These are phyloP conservation scores for Amyloporia xantha DNA, from an alignment of 768 basidiomycete genomes.

Conservation along the genomic window DNA sequence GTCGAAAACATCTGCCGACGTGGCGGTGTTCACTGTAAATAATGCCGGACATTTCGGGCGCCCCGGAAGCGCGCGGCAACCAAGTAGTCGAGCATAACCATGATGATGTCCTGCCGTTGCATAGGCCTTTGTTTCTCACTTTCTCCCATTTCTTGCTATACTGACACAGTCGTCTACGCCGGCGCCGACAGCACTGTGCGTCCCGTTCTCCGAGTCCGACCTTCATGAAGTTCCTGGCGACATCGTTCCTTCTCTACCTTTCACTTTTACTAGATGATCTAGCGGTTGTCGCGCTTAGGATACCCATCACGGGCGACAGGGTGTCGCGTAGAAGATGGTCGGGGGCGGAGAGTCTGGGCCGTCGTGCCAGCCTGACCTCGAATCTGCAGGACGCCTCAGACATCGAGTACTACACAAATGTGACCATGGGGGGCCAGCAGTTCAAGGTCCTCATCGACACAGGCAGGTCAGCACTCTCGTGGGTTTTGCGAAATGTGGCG, in stretches of 20 bases:
- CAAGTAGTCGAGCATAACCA: no score
- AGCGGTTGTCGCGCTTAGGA: constrained; percentile 9
- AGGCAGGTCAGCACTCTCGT: constrained; percentile 21
- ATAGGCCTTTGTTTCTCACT: not conserved
- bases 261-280: constrained; percentile 20
- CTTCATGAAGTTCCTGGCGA: constrained; percentile 16
- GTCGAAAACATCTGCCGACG: no score
- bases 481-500: not conserved
- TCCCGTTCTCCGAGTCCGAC: constrained; percentile 4
- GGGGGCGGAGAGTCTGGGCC: constrained; percentile 1
- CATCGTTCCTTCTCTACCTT: constrained; percentile 19
- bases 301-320: constrained; percentile 12
- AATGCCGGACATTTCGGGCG: not conserved
- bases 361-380: constrained; percentile 8
- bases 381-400: constrained; percentile 16
- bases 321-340: constrained; percentile 1
- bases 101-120: not conserved
- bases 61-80: not conserved
- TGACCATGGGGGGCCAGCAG: constrained; percentile 21
- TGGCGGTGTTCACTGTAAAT: no score
- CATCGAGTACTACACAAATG: constrained; percentile 23
- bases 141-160: not conserved
- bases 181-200: not conserved
- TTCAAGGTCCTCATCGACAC: constrained; percentile 26
- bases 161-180: constrained; percentile 1